Percentiles rank a stretch among this genome's conserved stretches.
phyloP scores from a whole-genome alignment of 2,329 filamentous ascomycete species.

The Thielaviopsis populi region DNA sequence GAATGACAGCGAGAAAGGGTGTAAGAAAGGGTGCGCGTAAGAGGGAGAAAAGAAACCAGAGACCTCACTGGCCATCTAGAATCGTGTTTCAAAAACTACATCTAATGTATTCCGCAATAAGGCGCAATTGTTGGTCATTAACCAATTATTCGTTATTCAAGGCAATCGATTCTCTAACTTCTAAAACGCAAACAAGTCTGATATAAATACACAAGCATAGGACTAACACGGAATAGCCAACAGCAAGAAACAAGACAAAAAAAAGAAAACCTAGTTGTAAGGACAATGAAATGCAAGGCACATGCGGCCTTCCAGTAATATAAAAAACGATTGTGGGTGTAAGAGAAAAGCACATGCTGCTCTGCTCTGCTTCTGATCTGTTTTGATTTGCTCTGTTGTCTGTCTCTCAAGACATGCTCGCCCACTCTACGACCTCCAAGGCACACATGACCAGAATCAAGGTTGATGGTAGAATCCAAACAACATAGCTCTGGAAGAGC shows the following conservation, averaged over 20 bases:
- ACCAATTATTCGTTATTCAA: background rate
- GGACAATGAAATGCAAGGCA: background rate
- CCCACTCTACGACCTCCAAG: slow-evolving; percentile 86
- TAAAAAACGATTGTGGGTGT: background rate
- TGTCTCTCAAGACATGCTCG: slow-evolving; percentile 25
- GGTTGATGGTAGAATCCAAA: slow-evolving; percentile 93
- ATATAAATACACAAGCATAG: background rate
- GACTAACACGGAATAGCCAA: background rate
- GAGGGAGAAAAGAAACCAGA: background rate
- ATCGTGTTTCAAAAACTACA: background rate
- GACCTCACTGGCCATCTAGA: background rate
- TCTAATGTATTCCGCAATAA: background rate
- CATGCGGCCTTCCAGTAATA: background rate
- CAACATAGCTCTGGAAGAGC: slow-evolving; percentile 75
- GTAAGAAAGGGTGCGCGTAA: background rate
- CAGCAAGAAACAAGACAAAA: background rate
- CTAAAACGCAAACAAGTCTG: slow-evolving; percentile 2
- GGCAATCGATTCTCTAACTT: background rate
- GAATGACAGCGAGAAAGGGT: background rate
- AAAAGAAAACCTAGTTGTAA: background rate
- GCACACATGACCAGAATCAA: slow-evolving; percentile 81
- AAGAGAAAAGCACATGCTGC: background rate
- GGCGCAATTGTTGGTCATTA: background rate
- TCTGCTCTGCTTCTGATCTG: background rate
- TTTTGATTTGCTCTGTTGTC: background rate